phyloP scores from a whole-genome alignment of 2,329 filamentous ascomycete species.

The Colletotrichum cereale region DNA sequence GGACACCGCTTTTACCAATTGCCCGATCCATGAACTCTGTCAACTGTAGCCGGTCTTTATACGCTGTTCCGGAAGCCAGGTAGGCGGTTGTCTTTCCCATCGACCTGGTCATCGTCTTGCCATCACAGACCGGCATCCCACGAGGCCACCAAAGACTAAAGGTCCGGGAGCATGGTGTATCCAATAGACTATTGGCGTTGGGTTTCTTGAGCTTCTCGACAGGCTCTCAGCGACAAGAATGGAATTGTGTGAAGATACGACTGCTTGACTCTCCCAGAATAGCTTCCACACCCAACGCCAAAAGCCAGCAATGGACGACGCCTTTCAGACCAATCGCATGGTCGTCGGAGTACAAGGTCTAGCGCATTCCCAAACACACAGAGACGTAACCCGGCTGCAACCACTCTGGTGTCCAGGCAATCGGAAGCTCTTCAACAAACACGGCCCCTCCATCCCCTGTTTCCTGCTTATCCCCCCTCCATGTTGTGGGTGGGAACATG shows the following conservation, averaged over 20 bases:
- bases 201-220: not conserved
- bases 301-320: slow-evolving; percentile 16
- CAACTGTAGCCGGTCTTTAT: slow-evolving; percentile 18
- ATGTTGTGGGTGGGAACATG: slow-evolving; percentile 13
- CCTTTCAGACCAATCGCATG: slow-evolving; percentile 31
- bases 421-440: slow-evolving; percentile 36
- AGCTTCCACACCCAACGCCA: slow-evolving; percentile 17
- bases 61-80: slow-evolving; percentile 37
- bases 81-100: slow-evolving; percentile 32
- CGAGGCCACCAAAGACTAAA: slow-evolving; percentile 3
- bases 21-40: slow-evolving; percentile 35
- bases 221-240: not conserved
- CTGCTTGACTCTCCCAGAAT: not conserved
- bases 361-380: not conserved
- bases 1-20: slow-evolving; percentile 40
- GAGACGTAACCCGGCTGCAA: slow-evolving; percentile 13
- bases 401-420: slow-evolving; percentile 30
- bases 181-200: not conserved
- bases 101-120: slow-evolving; percentile 21
- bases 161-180: not conserved
- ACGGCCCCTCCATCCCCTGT: slow-evolving; percentile 30
- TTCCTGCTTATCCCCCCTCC: slow-evolving; percentile 25
- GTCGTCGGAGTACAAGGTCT: slow-evolving; percentile 24
- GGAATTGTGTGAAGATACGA: slow-evolving; percentile 2
- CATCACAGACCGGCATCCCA: slow-evolving; percentile 19